Conservation (phyloP, 345 rosid species). For the rapeseed (Brassica napus) region DNA sequence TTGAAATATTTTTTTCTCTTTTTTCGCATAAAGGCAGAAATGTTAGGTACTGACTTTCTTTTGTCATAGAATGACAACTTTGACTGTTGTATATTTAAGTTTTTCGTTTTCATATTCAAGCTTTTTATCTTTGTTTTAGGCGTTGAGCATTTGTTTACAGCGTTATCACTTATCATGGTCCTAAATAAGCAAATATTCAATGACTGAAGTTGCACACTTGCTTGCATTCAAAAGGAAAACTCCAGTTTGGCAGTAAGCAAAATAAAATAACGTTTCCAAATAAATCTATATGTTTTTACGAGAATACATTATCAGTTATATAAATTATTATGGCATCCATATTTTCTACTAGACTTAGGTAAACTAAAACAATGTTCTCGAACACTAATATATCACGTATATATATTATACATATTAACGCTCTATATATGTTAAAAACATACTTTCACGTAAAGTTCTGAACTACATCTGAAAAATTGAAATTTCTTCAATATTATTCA, state of each 20-base stretch:
- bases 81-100: constrained; percentile 37
- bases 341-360: neutral
- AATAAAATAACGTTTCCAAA: neutral
- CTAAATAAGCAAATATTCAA: constrained; percentile 1
- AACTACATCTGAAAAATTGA: constrained; percentile 15
- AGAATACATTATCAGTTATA: neutral
- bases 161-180: constrained; percentile 8
- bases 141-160: neutral
- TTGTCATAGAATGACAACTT: constrained; percentile 40
- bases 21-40: constrained; percentile 43
- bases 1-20: neutral
- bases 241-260: neutral
- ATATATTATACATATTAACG: too few species aligned
- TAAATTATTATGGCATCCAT: neutral
- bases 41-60: constrained; percentile 48
- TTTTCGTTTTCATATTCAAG: constrained; percentile 19
- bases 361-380: too few species aligned
- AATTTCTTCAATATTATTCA: neutral
- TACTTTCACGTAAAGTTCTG: constrained; percentile 21
- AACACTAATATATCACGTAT: too few species aligned
- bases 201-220: constrained; percentile 14
- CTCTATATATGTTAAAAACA: neutral
- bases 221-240: neutral
- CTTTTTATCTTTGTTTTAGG: constrained; percentile 18
- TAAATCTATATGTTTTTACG: neutral